Percentiles rank a stretch among this genome's conserved stretches.
phyloP scores from a whole-genome alignment of 345 rosid genomes.

The Aethionema arabicum region DNA sequence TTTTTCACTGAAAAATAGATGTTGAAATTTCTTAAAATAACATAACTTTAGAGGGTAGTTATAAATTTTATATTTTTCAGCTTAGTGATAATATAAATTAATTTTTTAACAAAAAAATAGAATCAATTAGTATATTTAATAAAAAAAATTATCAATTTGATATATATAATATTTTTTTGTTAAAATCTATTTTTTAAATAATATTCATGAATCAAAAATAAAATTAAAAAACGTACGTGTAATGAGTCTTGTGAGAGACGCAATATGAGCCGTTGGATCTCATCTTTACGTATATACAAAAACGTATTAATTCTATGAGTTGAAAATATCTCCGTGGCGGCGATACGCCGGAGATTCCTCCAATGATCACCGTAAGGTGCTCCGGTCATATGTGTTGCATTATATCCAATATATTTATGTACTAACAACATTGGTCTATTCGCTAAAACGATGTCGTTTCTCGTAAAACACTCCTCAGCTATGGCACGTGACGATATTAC shows the following conservation, averaged over 20 bases:
- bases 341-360: slow-evolving; percentile 50
- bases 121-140: too few relatives aligned
- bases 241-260: slow-evolving; percentile 22
- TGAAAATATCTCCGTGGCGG: slow-evolving; percentile 41
- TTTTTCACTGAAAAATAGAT: too few relatives aligned
- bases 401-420: slow-evolving; percentile 42
- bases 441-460: slow-evolving; percentile 42
- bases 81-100: too few relatives aligned
- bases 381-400: slow-evolving; percentile 24
- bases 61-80: too few relatives aligned
- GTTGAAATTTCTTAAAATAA: too few relatives aligned
- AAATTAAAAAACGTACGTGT: not conserved
- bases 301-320: slow-evolving; percentile 35
- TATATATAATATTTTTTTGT: too few relatives aligned
- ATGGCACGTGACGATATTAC: slow-evolving; percentile 35
- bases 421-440: slow-evolving; percentile 35
- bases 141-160: too few relatives aligned
- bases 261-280: slow-evolving; percentile 32
- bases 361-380: slow-evolving; percentile 49
- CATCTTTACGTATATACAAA: slow-evolving; percentile 31
- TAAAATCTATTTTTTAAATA: too few relatives aligned
- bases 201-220: too few relatives aligned
- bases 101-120: too few relatives aligned
- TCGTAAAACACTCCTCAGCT: slow-evolving; percentile 50
- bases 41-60: too few relatives aligned